A percentile compares a stretch with the other conserved stretches of the same genome.
phyloP scores from a whole-genome alignment of 345 rosid species.

The Salix koriyanagi region DNA sequence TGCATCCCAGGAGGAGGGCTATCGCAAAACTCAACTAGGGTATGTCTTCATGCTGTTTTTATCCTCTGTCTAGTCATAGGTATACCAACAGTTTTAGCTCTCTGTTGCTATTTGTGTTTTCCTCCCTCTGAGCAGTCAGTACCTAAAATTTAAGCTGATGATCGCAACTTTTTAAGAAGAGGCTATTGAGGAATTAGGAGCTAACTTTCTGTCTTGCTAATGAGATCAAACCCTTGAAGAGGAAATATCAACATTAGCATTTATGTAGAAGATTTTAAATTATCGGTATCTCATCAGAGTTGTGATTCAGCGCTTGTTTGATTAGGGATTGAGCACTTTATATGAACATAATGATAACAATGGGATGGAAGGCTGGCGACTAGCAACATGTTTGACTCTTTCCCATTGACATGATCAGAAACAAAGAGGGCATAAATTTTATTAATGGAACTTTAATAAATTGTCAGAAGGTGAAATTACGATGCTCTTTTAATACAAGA shows the following conservation, averaged over 20 bases:
- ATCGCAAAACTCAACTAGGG: slow-evolving; percentile 66
- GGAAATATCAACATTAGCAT: background rate
- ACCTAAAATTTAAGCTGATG: too few relatives aligned
- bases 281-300: background rate
- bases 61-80: background rate
- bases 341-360: background rate
- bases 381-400: too few relatives aligned
- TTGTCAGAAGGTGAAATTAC: background rate
- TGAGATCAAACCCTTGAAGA: background rate
- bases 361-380: too few relatives aligned
- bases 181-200: background rate
- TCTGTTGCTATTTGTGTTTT: background rate
- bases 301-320: background rate
- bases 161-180: background rate
- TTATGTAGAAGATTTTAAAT: background rate
- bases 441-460: background rate
- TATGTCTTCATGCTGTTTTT: slow-evolving; percentile 28
- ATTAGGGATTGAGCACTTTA: background rate
- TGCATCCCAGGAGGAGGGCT: slow-evolving; percentile 81
- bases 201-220: background rate
- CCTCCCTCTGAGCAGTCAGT: background rate
- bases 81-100: background rate
- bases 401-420: too few relatives aligned
- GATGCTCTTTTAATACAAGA: background rate
- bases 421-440: too few relatives aligned